Conservation (phyloP, 352 stramenopile species). For the Elongisporangium undulatum region DNA sequence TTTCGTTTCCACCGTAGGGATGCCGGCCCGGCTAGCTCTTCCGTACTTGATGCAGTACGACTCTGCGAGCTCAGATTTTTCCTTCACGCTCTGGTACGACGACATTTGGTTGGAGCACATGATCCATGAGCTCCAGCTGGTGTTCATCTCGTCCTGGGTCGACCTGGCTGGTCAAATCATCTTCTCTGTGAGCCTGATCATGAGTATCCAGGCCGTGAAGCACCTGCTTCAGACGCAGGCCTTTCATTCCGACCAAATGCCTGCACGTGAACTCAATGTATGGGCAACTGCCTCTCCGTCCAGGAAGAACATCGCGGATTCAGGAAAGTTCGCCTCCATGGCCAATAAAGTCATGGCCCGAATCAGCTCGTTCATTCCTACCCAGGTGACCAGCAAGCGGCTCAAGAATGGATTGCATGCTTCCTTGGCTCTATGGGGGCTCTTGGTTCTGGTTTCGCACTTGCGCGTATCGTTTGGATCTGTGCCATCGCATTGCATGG, state of each 20-base stretch:
- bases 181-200: constrained; percentile 6
- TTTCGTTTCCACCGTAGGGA: constrained; percentile 4
- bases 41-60: constrained; percentile 3
- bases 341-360: not conserved
- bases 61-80: not conserved
- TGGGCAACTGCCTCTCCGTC: not conserved
- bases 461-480: not conserved
- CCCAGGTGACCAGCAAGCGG: not conserved
- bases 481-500: not conserved
- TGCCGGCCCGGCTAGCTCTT: not conserved
- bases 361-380: not conserved
- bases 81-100: not conserved
- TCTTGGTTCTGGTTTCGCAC: not conserved
- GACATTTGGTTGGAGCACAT: constrained; percentile 6
- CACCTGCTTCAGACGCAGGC: no score
- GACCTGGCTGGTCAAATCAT: constrained; percentile 1
- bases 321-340: not conserved
- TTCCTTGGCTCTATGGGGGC: not conserved
- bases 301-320: not conserved
- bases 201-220: not conserved
- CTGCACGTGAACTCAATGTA: no score
- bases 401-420: not conserved
- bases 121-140: constrained; percentile 5
- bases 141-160: constrained; percentile 6
- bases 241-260: no score